These are phyloP conservation scores for Nidula microcarpa DNA, from an alignment of 768 basidiomycete genomes.

Conservation along the genomic window DNA sequence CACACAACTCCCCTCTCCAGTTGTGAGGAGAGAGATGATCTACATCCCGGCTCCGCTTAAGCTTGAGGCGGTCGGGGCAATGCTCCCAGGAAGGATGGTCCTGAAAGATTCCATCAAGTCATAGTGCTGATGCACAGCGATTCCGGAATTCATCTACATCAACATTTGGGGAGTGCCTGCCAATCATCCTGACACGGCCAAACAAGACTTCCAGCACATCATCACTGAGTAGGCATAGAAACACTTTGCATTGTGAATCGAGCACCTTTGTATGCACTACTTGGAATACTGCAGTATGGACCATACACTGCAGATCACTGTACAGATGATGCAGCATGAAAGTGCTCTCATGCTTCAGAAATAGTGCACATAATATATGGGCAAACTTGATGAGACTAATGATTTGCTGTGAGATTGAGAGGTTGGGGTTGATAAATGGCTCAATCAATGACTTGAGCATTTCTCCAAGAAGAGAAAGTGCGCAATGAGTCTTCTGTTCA, in stretches of 20 bases:
- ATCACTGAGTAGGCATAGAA: conserved; percentile 17
- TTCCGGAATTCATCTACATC: conserved; percentile 9
- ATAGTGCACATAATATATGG: conserved; percentile 18
- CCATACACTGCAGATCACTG: conserved; percentile 21
- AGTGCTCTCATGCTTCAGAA: conserved; percentile 7
- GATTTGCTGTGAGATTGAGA: conserved; percentile 22
- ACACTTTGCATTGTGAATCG: conserved; percentile 12
- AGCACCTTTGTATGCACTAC: conserved; percentile 18
- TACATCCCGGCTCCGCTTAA: conserved; percentile 9
- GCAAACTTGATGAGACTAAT: conserved; percentile 15
- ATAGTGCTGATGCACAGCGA: conserved; percentile 13
- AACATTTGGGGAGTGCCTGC: conserved; percentile 14
- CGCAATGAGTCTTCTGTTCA: conserved; percentile 9
- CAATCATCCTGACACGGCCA: conserved; percentile 19
- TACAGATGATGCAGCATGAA: conserved; percentile 27
- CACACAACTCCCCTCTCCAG: conserved; percentile 14
- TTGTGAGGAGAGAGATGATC: conserved; percentile 20
- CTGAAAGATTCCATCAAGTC: conserved; percentile 11
- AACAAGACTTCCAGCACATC: conserved; percentile 24
- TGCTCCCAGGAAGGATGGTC: conserved; percentile 14
- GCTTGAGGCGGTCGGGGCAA: conserved; percentile 12
- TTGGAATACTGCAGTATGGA: conserved; percentile 17
- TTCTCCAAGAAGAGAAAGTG: conserved; percentile 21
- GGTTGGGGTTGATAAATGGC: conserved; percentile 15
- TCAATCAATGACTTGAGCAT: conserved; percentile 19